Base-by-base conservation (phyloP, 352 stramenopile genomes). In the Stramenopiles sp. region DNA sequence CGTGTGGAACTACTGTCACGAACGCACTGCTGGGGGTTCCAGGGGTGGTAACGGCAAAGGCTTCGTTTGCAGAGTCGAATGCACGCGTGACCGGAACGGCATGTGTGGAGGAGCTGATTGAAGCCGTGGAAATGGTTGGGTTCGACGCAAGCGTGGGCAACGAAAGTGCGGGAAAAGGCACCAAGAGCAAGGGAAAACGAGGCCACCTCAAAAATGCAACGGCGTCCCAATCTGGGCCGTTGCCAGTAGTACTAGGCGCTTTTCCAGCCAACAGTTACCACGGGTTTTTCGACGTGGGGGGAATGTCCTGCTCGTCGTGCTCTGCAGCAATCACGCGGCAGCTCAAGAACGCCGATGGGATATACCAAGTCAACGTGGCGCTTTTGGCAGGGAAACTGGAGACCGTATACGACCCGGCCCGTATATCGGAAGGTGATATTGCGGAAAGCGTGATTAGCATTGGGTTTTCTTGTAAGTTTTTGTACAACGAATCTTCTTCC, bases 1-100 rank as follows among this genome's bases (percentile, higher is more conserved):
- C 96, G 81, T 94, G 91, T 80, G 94, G 93, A 73, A 90, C 75
- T 12, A 95, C 88, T 0, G 88, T 94, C 30, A 81, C 90, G 79
- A 85, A 76, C 68, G 85, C 89, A 43, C 80, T 96, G 74, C 77
- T 79, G 2, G 74, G 34, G 30, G 83, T 93, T 37, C 75, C 81
- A 18, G 87, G 88, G 34, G 89, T 94, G 71, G 83, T 82, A 1
- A 82, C 87, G 74, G 88, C 84, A 49, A 80, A 88, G 37, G 87
- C 93, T 34, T 80, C 85, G 73, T 90, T 91, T 73, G 82, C 85
- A 35, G 85, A 92, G 74, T 79, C 80, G 49, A 87, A 81, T 79
- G 86, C 81, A 12, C 12, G 12, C 12, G n/a, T 63, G 81, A 79
- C 0, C 85, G 84, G 12, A 75, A 84, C 12, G 80, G 80, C 75